Conservation (phyloP, 805 yeast species). For the Ogataea pilisensis region DNA sequence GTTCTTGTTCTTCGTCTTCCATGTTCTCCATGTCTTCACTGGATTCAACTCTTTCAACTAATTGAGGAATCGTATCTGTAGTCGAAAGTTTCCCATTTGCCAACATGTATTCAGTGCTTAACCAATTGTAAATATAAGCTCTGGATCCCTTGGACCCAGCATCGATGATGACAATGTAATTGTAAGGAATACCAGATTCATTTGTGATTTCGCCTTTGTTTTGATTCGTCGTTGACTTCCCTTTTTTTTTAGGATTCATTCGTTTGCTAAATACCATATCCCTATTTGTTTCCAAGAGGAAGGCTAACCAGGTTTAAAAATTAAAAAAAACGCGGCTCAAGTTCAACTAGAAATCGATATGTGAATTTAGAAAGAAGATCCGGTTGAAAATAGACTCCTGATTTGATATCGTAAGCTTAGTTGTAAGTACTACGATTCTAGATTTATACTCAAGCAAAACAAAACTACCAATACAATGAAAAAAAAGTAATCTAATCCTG, state of each 20-base stretch:
- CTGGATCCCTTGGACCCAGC: slow-evolving; percentile 66
- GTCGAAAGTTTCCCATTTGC: slow-evolving; percentile 14
- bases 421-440: too few relatives aligned
- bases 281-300: background rate
- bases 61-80: background rate
- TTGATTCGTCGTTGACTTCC: slow-evolving; percentile 2
- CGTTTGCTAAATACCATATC: background rate
- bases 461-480: too few relatives aligned
- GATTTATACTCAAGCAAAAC: too few relatives aligned
- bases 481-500: too few relatives aligned
- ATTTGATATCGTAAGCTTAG: too few relatives aligned
- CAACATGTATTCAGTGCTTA: slow-evolving; percentile 32
- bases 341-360: too few relatives aligned
- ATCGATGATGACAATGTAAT: slow-evolving; percentile 58
- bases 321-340: too few relatives aligned
- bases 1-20: too few relatives aligned
- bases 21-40: slow-evolving; percentile 3
- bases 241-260: background rate
- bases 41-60: slow-evolving; percentile 1
- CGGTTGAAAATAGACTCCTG: too few relatives aligned
- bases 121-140: slow-evolving; percentile 57
- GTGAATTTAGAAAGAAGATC: too few relatives aligned
- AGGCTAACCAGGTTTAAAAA: too few relatives aligned
- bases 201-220: slow-evolving; percentile 28
- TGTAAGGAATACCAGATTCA: slow-evolving; percentile 45